Evolutionary conservation across 306 rosid species (phyloP), one percentile per base, ranked within the genome.

Genomic region (Alnus glutinosa): DNA sequence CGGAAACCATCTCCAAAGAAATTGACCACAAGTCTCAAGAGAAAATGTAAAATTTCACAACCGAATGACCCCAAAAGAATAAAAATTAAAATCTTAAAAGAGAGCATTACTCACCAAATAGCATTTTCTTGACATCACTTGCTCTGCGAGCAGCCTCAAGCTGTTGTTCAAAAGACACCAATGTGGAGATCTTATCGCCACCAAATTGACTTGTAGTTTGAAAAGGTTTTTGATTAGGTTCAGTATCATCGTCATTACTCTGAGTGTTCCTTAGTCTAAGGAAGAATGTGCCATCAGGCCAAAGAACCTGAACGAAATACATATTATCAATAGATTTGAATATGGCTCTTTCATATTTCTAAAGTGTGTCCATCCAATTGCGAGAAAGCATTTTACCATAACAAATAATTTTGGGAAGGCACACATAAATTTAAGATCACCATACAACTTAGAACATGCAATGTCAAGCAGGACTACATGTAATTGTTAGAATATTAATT

Each of bases 71-170:
- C 54, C 77, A 16, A 28, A 13, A 28, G 7, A 18, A 44, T n/a
- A 39, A 42, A 47, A 49, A 50, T 79, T 68, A 70, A 73, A 71
- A 14, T 14, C 59, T 71, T 48, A 66, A 48, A 19, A 74, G 23
- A 37, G 13, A 10, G 10, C 62, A 70, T 23, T 74, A 89, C 99
- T 89, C 77, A 96, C 99, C 98, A 72, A 93, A 87, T 63, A 96
- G 88, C 83, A 96, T 71, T 87, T 93, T 96, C 86, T 90, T 93
- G 76, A 96, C 87, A 71, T 91, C 88, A 82, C 86, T 93, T 61
- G 98, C 98, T 83, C 98, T 87, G 50, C 99, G 99, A 85, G 96
- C 91, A 76, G 98, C 99, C 89, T 96, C 99, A 47, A 96, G 98
- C 78, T 96, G 89, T 77, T 88, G 82, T 90, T 96, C 97, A 55